Evolutionary conservation across 768 basidiomycete species (phyloP).

Genomic region (Kondoa malvinella): DNA sequence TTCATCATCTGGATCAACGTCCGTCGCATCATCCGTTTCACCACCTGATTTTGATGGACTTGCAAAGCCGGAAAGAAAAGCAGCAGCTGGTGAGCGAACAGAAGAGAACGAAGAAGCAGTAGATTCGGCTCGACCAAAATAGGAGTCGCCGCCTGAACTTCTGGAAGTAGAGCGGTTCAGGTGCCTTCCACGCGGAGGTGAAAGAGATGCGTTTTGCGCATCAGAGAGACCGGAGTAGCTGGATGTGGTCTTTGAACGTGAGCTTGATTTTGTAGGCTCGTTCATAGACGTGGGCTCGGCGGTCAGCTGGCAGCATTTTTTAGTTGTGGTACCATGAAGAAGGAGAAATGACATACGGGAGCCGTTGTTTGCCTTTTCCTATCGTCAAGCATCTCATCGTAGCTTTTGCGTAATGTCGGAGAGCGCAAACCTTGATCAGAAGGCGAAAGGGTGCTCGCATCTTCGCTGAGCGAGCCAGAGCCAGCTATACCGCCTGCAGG

Average conservation of each 20-base stretch:
- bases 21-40: background rate
- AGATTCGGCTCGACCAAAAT: background rate
- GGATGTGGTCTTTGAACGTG: background rate
- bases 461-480: background rate
- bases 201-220: background rate
- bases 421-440: background rate
- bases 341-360: too few species aligned
- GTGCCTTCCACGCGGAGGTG: background rate
- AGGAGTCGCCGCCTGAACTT: background rate
- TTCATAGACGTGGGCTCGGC: background rate
- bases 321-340: too few species aligned
- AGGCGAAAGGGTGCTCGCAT: background rate
- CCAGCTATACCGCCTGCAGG: too few species aligned
- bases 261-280: background rate
- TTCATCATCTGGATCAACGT: slow-evolving; percentile 4
- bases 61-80: background rate
- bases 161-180: background rate
- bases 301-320: background rate
- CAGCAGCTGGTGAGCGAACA: background rate
- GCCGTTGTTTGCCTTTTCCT: background rate
- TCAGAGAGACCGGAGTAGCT: background rate
- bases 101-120: background rate
- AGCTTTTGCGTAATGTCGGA: background rate
- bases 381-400: background rate
- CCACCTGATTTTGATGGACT: background rate